Evolutionary conservation across 768 basidiomycete genomes (phyloP).

Genomic region (Strobilomyces confusus): DNA sequence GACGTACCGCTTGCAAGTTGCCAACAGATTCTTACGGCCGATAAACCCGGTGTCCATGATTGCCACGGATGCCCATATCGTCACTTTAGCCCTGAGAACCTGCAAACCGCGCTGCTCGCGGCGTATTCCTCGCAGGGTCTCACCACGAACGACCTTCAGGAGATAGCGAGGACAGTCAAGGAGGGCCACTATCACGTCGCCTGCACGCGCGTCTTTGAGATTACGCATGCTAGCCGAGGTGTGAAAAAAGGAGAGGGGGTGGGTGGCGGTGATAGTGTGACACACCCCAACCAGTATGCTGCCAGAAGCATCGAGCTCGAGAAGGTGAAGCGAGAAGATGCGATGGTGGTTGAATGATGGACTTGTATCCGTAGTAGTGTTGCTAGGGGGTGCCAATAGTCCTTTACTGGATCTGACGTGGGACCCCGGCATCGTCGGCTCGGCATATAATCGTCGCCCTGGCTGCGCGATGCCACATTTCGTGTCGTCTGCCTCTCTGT

Average conservation of each 20-base stretch:
- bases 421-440: constrained; percentile 13
- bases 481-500: constrained; percentile 28
- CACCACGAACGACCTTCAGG: constrained; percentile 65
- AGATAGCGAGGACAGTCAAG: constrained; percentile 79
- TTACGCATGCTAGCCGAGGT: constrained; percentile 70
- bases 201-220: constrained; percentile 95
- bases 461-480: constrained; percentile 17
- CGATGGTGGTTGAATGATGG: constrained; percentile 39
- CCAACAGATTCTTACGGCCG: constrained; percentile 72
- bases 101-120: constrained; percentile 71
- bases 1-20: constrained; percentile 55
- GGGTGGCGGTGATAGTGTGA: constrained; percentile 80
- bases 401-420: not conserved
- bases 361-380: not conserved
- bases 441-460: constrained; percentile 5
- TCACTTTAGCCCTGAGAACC: constrained; percentile 79
- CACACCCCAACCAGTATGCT: constrained; percentile 91
- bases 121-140: constrained; percentile 64
- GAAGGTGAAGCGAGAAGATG: constrained; percentile 39
- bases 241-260: constrained; percentile 89
- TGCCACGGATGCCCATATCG: constrained; percentile 92
- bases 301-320: constrained; percentile 68
- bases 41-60: constrained; percentile 64
- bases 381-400: constrained; percentile 22
- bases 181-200: constrained; percentile 87